Conservation (phyloP, 2,329 filamentous ascomycete species). For the Periconia sp. region DNA sequence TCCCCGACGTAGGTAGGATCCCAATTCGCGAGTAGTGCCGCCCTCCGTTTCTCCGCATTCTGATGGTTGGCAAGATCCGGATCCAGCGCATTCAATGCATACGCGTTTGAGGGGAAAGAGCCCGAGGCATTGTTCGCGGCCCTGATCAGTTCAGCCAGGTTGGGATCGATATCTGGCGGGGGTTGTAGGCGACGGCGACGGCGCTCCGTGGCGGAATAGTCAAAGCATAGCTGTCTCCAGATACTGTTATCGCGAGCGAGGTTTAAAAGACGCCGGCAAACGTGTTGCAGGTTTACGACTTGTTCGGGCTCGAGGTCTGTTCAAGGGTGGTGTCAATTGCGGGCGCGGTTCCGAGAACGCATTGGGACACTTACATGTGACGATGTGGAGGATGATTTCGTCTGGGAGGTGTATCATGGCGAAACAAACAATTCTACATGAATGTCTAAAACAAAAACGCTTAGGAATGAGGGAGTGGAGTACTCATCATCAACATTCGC, state of each 20-base stretch:
- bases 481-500: too few species aligned
- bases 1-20: slow-evolving; percentile 76
- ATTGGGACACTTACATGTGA: slow-evolving; percentile 40
- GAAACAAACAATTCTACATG: neutral
- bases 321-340: neutral
- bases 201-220: slow-evolving; percentile 66
- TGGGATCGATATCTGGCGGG: slow-evolving; percentile 40
- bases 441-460: too few species aligned
- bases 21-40: slow-evolving; percentile 74
- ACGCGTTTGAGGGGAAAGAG: slow-evolving; percentile 23
- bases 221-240: slow-evolving; percentile 77
- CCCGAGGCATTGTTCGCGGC: slow-evolving; percentile 40
- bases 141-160: slow-evolving; percentile 47
- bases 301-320: slow-evolving; percentile 65
- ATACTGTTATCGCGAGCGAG: slow-evolving; percentile 73
- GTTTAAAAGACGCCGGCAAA: slow-evolving; percentile 66
- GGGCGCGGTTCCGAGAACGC: neutral
- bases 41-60: slow-evolving; percentile 44
- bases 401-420: slow-evolving; percentile 33
- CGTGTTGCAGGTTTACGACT: slow-evolving; percentile 68
- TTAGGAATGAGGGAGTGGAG: too few species aligned
- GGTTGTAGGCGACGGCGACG: slow-evolving; percentile 51
- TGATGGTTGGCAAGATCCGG: slow-evolving; percentile 32
- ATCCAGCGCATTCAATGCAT: slow-evolving; percentile 29
- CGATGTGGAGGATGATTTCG: slow-evolving; percentile 48